Percentiles rank a stretch among this genome's conserved stretches.
Conservation (phyloP, 1,284 basidiomycete species). For the Trametes sp. region DNA sequence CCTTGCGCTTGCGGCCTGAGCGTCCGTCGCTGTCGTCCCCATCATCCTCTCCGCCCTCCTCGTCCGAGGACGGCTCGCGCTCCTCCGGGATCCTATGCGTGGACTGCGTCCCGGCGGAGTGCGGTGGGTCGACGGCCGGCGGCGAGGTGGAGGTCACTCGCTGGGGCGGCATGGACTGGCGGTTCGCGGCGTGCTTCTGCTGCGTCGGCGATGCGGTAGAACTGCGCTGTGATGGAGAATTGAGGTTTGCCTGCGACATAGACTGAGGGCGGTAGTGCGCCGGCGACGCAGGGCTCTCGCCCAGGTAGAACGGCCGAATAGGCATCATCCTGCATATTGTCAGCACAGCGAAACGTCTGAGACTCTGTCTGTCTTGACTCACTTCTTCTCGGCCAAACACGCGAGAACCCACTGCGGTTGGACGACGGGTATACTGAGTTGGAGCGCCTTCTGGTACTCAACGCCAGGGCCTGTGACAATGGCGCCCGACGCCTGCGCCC, state of each 20-base stretch:
- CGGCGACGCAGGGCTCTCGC: constrained; percentile 62
- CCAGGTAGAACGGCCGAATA: constrained; percentile 84
- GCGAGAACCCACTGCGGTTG: constrained; percentile 92
- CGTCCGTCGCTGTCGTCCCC: constrained; percentile 30
- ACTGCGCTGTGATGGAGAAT: constrained; percentile 46
- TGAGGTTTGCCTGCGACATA: constrained; percentile 76
- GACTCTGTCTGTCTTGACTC: constrained; percentile 36
- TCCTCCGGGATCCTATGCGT: constrained; percentile 55
- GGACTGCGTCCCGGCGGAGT: constrained; percentile 37
- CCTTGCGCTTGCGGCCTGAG: constrained; percentile 47
- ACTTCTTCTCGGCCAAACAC: constrained; percentile 85
- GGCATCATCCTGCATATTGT: constrained; percentile 75
- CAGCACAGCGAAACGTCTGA: constrained; percentile 1
- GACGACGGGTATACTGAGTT: constrained; percentile 90
- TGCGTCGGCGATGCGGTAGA: constrained; percentile 45
- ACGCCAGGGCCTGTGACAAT: constrained; percentile 68
- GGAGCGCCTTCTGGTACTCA: constrained; percentile 90
- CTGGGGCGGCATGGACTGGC: constrained; percentile 68
- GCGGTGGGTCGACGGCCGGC: constrained; percentile 48
- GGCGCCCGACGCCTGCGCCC: constrained; percentile 62
- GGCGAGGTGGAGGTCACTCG: constrained; percentile 48
- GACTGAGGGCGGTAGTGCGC: constrained; percentile 68
- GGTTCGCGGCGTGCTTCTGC: constrained; percentile 49
- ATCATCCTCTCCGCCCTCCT: neutral
- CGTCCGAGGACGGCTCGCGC: constrained; percentile 46